Evolutionary conservation across 768 basidiomycete species (phyloP).

Genomic region (Pulveroboletus sp.): DNA sequence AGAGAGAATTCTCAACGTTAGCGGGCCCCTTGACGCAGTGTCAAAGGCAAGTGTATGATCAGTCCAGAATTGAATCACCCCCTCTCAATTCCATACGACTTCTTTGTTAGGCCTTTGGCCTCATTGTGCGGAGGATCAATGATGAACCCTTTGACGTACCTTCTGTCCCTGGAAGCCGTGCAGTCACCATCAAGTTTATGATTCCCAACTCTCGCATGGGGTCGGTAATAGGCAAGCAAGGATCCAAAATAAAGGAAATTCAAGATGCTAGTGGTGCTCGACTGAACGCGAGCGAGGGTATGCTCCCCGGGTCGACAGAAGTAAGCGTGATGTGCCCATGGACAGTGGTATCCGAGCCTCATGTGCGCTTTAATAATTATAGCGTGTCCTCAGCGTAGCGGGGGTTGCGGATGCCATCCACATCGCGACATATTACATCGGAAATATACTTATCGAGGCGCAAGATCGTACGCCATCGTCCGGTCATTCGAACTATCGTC

Average conservation of each 20-base stretch:
- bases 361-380: constrained; percentile 16
- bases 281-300: constrained; percentile 94
- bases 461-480: constrained; percentile 78
- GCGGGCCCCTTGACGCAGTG: constrained; percentile 95
- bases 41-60: constrained; percentile 67
- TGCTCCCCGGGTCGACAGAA: constrained; percentile 99
- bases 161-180: constrained; percentile 95
- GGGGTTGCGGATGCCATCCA: constrained; percentile 99
- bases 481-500: constrained; percentile 56
- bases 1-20: constrained; percentile 97
- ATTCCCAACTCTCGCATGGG: constrained; percentile 99
- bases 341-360: constrained; percentile 5
- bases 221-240: constrained; percentile 96
- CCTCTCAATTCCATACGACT: constrained; percentile 1
- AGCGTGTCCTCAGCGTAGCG: constrained; percentile 97
- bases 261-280: constrained; percentile 97
- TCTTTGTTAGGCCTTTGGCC: constrained; percentile 80
- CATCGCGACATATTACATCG: constrained; percentile 99
- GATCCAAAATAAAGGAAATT: constrained; percentile 98
- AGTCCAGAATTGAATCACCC: background rate
- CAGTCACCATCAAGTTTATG: constrained; percentile 99
- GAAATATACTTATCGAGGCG: constrained; percentile 93
- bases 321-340: constrained; percentile 39
- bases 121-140: constrained; percentile 97
- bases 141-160: constrained; percentile 98